Evolutionary conservation across 73 alveolate species (phyloP).

Genomic region (Loxodes magnus): DNA sequence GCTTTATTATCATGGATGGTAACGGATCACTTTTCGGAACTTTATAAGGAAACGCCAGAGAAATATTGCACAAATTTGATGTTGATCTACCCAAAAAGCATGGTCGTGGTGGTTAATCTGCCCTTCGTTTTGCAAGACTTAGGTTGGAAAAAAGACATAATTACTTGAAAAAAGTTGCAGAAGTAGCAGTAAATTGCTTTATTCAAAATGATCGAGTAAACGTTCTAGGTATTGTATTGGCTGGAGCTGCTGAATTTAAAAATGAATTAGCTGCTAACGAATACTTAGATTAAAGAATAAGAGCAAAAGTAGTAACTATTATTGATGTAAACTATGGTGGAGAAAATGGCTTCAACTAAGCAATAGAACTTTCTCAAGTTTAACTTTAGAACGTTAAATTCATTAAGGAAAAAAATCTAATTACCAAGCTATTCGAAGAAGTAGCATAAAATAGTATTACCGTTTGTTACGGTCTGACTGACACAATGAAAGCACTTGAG

Average conservation of each 20-base stretch:
- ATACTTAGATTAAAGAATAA: constrained; percentile 30
- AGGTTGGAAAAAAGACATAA: constrained; percentile 93
- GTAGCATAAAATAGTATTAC: constrained; percentile 91
- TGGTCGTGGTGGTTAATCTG: constrained; percentile 96
- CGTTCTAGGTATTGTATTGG: constrained; percentile 92
- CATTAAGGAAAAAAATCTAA: constrained; percentile 89
- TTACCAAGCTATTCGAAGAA: constrained; percentile 90
- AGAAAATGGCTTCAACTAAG: constrained; percentile 94
- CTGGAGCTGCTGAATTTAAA: constrained; percentile 98
- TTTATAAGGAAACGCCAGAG: constrained; percentile 94
- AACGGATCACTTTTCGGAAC: constrained; percentile 94
- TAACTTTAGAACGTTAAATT: constrained; percentile 92
- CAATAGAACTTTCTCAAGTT: constrained; percentile 63
- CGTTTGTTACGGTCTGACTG: constrained; percentile 94
- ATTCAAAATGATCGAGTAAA: constrained; percentile 89
- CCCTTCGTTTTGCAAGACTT: constrained; percentile 87
- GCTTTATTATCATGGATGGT: constrained; percentile 97
- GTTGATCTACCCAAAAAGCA: constrained; percentile 95
- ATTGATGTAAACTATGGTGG: constrained; percentile 99
- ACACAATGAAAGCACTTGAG: constrained; percentile 95
- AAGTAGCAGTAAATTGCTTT: constrained; percentile 80
- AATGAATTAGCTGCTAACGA: constrained; percentile 45
- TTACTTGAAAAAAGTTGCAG: constrained; percentile 96
- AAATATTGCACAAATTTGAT: constrained; percentile 51
- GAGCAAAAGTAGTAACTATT: constrained; percentile 32